phyloP scores from a whole-genome alignment of 176 grass and related monocot species.

The Oryza australiensis region DNA sequence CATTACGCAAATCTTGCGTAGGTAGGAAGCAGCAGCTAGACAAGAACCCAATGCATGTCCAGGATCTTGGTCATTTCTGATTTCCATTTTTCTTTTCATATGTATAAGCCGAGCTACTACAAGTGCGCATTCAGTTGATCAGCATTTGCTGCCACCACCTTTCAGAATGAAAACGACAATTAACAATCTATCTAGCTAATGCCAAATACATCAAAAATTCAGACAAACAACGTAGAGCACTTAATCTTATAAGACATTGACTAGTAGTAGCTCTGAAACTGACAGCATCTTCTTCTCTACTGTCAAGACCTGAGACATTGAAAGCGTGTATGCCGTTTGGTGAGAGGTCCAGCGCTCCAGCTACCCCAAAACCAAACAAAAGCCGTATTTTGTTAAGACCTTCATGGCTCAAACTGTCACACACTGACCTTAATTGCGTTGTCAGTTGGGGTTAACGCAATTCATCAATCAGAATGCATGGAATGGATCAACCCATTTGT shows the following conservation, averaged over 20 bases:
- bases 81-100: not conserved
- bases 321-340: conserved; percentile 35
- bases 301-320: conserved; percentile 23
- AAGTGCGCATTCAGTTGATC: not conserved
- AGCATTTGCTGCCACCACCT: not conserved
- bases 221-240: not conserved
- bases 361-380: conserved; percentile 1
- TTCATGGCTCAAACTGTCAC: not conserved
- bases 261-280: not conserved
- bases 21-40: not conserved
- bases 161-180: not conserved
- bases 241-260: not conserved
- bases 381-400: conserved; percentile 8
- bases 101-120: not conserved
- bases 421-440: not conserved
- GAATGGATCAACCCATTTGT: not conserved
- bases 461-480: not conserved
- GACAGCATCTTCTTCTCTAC: not conserved
- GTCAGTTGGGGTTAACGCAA: not conserved
- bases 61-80: not conserved
- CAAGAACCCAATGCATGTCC: not conserved
- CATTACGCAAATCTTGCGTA: not conserved
- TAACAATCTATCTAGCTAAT: not conserved
- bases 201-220: not conserved
- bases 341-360: conserved; percentile 13